Evolutionary conservation across 352 stramenopile genomes (phyloP).

Genomic region (Globisporangium alternatum): DNA sequence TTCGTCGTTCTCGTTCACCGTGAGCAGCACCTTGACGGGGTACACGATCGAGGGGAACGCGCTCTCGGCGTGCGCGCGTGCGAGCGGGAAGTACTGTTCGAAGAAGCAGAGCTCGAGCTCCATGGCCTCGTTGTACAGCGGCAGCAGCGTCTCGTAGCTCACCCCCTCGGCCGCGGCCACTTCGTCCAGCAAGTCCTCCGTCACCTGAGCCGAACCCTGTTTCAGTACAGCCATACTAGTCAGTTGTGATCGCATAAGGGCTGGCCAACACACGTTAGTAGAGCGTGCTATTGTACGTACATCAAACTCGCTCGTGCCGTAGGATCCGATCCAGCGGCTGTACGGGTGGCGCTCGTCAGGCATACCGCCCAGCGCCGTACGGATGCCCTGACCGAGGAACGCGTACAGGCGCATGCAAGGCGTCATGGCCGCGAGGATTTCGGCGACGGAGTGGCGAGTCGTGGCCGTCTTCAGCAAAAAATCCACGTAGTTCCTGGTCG

Average conservation of each 20-base stretch:
- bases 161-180: conserved; percentile 23
- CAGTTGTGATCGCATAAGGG: background rate
- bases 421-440: conserved; percentile 54
- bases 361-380: conserved; percentile 9
- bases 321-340: conserved; percentile 48
- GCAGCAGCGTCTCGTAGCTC: conserved; percentile 23
- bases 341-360: conserved; percentile 22
- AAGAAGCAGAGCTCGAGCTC: conserved; percentile 57
- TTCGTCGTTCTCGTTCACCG: conserved; percentile 3
- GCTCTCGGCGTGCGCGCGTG: conserved; percentile 13
- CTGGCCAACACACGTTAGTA: background rate
- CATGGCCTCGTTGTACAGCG: conserved; percentile 51
- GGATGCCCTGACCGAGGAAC: conserved; percentile 40
- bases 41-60: background rate
- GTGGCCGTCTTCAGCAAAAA: conserved; percentile 48
- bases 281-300: conserved; percentile 10
- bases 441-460: conserved; percentile 22
- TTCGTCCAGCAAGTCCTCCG: conserved; percentile 38
- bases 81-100: conserved; percentile 39
- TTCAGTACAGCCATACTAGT: background rate
- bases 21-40: conserved; percentile 19
- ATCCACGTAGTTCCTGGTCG: conserved; percentile 43
- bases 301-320: conserved; percentile 37
- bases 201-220: conserved; percentile 23
- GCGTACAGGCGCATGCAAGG: conserved; percentile 51